These are phyloP conservation scores for Rubus idaeus DNA, from an alignment of 306 rosid species.

Conservation along the genomic window DNA sequence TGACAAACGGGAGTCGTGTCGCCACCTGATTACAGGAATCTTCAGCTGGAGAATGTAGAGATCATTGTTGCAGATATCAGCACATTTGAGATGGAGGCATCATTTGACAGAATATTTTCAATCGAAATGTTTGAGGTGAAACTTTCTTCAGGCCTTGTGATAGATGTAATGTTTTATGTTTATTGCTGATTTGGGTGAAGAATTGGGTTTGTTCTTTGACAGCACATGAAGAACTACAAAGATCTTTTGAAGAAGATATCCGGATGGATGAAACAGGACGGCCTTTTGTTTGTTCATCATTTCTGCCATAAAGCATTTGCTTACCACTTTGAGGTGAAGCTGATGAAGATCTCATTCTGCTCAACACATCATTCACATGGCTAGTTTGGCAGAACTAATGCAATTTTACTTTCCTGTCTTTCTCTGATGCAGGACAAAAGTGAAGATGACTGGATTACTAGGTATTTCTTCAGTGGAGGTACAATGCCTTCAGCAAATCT, in stretches of 20 bases:
- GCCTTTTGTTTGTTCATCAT: constrained; percentile 71
- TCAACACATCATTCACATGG: neutral
- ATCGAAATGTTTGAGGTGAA: constrained; percentile 92
- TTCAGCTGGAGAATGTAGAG: constrained; percentile 62
- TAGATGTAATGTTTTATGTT: neutral
- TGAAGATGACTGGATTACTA: constrained; percentile 92
- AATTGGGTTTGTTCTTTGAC: constrained; percentile 19
- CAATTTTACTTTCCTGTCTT: neutral
- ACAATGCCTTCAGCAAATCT: constrained; percentile 95
- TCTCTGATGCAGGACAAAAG: constrained; percentile 54
- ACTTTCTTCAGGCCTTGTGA: neutral
- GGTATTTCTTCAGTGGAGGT: constrained; percentile 87
- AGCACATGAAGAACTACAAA: constrained; percentile 96
- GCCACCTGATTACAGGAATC: constrained; percentile 43
- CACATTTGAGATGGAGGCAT: constrained; percentile 72
- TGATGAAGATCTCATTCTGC: neutral
- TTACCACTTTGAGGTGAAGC: constrained; percentile 84
- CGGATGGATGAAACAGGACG: constrained; percentile 77
- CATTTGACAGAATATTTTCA: constrained; percentile 79
- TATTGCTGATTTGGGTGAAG: neutral
- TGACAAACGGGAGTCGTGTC: neutral
- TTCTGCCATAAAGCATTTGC: constrained; percentile 89
- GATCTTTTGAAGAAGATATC: constrained; percentile 89
- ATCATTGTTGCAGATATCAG: constrained; percentile 77
- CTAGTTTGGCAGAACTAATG: neutral